Percentiles rank a stretch among this genome's conserved stretches.
Conservation (phyloP, 2,329 filamentous ascomycete genomes). For the Fusarium tjaetaba region DNA sequence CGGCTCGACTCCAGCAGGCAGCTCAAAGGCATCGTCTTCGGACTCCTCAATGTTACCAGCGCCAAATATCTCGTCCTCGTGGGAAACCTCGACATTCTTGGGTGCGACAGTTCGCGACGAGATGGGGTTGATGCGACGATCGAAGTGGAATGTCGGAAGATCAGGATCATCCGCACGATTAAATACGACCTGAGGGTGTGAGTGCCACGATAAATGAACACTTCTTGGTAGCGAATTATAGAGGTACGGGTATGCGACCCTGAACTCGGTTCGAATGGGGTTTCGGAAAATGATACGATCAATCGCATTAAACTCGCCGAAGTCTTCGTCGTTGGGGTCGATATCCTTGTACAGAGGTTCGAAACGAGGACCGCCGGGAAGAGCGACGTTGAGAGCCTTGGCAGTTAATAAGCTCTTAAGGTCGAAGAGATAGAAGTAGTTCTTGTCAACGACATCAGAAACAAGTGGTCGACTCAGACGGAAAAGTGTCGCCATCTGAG, state of each 20-base stretch:
- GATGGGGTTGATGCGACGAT: slow-evolving; percentile 97
- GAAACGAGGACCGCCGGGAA: slow-evolving; percentile 96
- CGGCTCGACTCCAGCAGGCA: slow-evolving; percentile 82
- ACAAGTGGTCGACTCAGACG: slow-evolving; percentile 90
- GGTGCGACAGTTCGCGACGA: slow-evolving; percentile 93
- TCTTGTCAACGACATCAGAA: slow-evolving; percentile 92
- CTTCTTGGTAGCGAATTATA: slow-evolving; percentile 97
- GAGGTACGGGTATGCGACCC: slow-evolving; percentile 91
- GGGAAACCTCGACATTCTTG: slow-evolving; percentile 90
- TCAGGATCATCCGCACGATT: slow-evolving; percentile 87
- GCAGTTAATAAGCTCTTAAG: slow-evolving; percentile 94
- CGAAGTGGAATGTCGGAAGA: slow-evolving; percentile 96
- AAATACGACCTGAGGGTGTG: slow-evolving; percentile 92
- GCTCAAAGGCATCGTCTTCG: slow-evolving; percentile 85
- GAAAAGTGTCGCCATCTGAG: slow-evolving; percentile 96
- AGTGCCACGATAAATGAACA: slow-evolving; percentile 93
- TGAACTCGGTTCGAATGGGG: slow-evolving; percentile 93
- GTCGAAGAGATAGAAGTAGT: slow-evolving; percentile 98
- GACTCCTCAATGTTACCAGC: slow-evolving; percentile 75
- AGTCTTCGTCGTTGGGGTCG: slow-evolving; percentile 98
- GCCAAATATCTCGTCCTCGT: slow-evolving; percentile 95
- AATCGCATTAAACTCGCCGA: slow-evolving; percentile 99
- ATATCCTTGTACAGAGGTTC: slow-evolving; percentile 99
- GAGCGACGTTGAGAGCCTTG: slow-evolving; percentile 95
- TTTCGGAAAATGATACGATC: slow-evolving; percentile 98